Conservation (phyloP, 2,329 filamentous ascomycete genomes). For the Aureobasidium musti region DNA sequence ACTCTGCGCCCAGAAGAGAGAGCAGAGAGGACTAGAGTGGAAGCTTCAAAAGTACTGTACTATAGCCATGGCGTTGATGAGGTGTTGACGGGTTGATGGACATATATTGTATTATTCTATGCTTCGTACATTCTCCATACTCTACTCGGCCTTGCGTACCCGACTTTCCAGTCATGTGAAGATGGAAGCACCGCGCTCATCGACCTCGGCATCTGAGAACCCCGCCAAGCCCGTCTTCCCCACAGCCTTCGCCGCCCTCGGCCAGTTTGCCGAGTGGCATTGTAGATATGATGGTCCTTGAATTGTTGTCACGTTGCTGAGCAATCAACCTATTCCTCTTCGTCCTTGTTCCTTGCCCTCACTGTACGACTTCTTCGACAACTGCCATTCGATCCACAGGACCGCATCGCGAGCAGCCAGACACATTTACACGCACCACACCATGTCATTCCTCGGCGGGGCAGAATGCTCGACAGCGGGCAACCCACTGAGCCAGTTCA, state of each 20-base stretch:
- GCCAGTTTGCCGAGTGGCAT: slow-evolving; percentile 15
- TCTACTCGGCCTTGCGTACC: neutral
- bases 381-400: too few species aligned
- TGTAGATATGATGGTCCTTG: neutral
- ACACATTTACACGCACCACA: neutral
- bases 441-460: slow-evolving; percentile 93
- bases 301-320: slow-evolving; percentile 4
- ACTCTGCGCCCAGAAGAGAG: neutral
- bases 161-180: neutral
- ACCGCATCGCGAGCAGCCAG: neutral
- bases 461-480: slow-evolving; percentile 95
- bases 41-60: slow-evolving; percentile 16
- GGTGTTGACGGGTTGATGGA: neutral
- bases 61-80: slow-evolving; percentile 21
- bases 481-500: slow-evolving; percentile 96
- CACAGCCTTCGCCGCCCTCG: slow-evolving; percentile 20
- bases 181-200: neutral
- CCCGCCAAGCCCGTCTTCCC: slow-evolving; percentile 4
- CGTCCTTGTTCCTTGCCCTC: neutral
- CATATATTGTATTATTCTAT: slow-evolving; percentile 2
- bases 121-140: neutral
- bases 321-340: neutral
- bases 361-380: neutral
- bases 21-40: neutral
- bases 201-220: slow-evolving; percentile 6